Evolutionary conservation across 768 basidiomycete species (phyloP), one percentile per base, ranked within the genome.

Genomic region (Russula abietina): DNA sequence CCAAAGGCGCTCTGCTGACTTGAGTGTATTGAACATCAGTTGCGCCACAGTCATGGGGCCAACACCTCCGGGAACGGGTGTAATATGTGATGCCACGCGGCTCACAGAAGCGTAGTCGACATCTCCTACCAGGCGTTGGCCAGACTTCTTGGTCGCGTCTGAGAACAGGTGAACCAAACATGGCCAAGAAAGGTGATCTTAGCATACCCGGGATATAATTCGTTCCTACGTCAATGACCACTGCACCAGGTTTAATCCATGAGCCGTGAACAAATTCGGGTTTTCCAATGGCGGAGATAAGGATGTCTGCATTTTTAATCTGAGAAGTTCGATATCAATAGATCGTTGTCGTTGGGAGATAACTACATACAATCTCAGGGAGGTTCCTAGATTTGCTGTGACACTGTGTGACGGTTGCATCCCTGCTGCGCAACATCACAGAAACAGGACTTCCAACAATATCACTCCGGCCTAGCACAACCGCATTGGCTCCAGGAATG

Each of bases 31-130:
- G 71, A 86, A 83, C 95, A 99, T 98, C 66, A 99, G 85, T 79
- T 98, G 81, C 24, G 97, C 97, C 61, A 99, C 97, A 16, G 97
- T 99, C 95, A 98, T 97, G n/a, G 97, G 97, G 14, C 97, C 97
- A 57, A 99, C 97, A 61, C 97, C 97, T 74, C 97, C 97, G 0
- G 97, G 97, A 28, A 99, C 97, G 24, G 97, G 97, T 0, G 97
- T 99, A 70, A 99, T 97, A 75, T 88, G 77, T 2, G 91, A 90
- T 1, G 97, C 96, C 62, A 88, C 84, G 50, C 77, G 71, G 28
- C 82, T 76, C n/a, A 92, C 95, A 7, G 88, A 80, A 9, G 80
- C 79, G 70, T 84, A 98, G 65, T 97, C 86, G 55, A 98, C 95
- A 74, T 99, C 97, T 43, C 97, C 97, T 61, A 98, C 94, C 10